These are phyloP conservation scores for Trichoderma citrinoviride DNA, from an alignment of 2,329 filamentous ascomycete genomes.

Conservation along the genomic window DNA sequence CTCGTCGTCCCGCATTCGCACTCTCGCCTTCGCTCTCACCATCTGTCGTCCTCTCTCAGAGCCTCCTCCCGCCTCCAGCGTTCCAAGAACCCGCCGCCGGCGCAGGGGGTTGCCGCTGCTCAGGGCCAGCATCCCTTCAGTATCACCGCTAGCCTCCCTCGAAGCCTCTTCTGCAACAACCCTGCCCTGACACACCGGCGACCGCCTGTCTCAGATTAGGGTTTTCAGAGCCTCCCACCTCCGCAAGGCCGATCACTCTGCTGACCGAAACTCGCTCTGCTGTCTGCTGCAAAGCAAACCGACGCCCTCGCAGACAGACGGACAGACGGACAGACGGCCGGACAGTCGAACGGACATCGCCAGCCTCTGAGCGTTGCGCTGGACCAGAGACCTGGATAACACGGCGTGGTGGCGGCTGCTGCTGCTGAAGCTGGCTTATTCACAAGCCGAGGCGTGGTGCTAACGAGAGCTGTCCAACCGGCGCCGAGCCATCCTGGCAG, in stretches of 20 bases:
- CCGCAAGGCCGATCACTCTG: slow-evolving; percentile 12
- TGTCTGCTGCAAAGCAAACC: neutral
- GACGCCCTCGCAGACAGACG: neutral
- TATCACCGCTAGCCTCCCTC: slow-evolving; percentile 18
- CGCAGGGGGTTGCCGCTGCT: slow-evolving; percentile 6
- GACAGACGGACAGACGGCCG: no score
- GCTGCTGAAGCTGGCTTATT: slow-evolving; percentile 17
- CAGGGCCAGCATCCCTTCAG: slow-evolving; percentile 11
- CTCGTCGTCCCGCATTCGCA: slow-evolving; percentile 17
- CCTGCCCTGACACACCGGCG: slow-evolving; percentile 18
- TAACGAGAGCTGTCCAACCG: slow-evolving; percentile 2
- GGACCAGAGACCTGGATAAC: slow-evolving; percentile 13
- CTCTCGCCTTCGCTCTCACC: neutral
- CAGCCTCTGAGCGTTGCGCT: slow-evolving; percentile 1
- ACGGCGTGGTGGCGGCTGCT: slow-evolving; percentile 13
- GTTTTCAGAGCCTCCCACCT: slow-evolving; percentile 23
- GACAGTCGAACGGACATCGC: neutral
- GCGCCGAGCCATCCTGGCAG: neutral
- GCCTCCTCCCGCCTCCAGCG: neutral
- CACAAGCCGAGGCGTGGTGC: slow-evolving; percentile 17
- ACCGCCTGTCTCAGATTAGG: slow-evolving; percentile 23
- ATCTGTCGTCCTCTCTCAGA: neutral
- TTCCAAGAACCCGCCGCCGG: neutral
- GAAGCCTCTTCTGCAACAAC: slow-evolving; percentile 13
- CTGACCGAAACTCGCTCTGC: slow-evolving; percentile 10